Percentiles rank a stretch among this genome's conserved stretches.
Evolutionary conservation across 768 basidiomycete genomes (phyloP).

Genomic region (Trametes coccinea): DNA sequence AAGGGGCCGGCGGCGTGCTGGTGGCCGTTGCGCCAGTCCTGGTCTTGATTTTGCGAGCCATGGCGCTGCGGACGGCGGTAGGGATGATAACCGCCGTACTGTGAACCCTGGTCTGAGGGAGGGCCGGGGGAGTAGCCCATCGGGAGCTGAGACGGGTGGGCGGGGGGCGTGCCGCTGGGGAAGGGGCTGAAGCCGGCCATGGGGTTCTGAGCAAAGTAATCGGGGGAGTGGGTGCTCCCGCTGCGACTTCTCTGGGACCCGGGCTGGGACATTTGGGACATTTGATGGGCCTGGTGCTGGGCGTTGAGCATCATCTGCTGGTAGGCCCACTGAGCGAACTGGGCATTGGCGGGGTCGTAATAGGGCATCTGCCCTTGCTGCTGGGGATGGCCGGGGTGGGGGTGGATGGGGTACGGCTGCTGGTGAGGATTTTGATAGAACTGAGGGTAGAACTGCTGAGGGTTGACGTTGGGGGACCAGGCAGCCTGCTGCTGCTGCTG

Average conservation of each 20-base stretch:
- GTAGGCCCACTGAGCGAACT: slow-evolving; percentile 86
- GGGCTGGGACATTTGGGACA: slow-evolving; percentile 34
- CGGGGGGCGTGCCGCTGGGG: slow-evolving; percentile 70
- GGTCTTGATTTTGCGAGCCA: slow-evolving; percentile 32
- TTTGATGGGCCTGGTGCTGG: slow-evolving; percentile 50
- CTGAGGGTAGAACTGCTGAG: slow-evolving; percentile 74
- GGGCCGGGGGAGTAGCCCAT: slow-evolving; percentile 39
- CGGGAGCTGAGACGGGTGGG: slow-evolving; percentile 50
- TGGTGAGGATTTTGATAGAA: slow-evolving; percentile 74
- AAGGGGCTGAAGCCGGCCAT: slow-evolving; percentile 60
- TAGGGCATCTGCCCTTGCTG: slow-evolving; percentile 52
- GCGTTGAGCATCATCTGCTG: slow-evolving; percentile 89
- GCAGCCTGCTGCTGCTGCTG: slow-evolving; percentile 65
- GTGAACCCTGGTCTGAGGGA: slow-evolving; percentile 34
- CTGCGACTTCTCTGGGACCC: slow-evolving; percentile 40
- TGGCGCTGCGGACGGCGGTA: slow-evolving; percentile 68
- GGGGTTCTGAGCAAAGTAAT: slow-evolving; percentile 62
- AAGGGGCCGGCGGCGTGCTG: slow-evolving; percentile 42
- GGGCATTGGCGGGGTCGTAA: slow-evolving; percentile 77
- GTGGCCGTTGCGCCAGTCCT: slow-evolving; percentile 50
- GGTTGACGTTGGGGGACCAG: slow-evolving; percentile 57
- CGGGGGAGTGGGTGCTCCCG: slow-evolving; percentile 42
- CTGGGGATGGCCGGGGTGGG: slow-evolving; percentile 31
- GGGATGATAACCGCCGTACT: slow-evolving; percentile 71
- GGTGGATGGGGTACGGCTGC: slow-evolving; percentile 53